These are phyloP conservation scores for Boletus rubescentipes DNA, from an alignment of 768 basidiomycete genomes.

Conservation along the genomic window DNA sequence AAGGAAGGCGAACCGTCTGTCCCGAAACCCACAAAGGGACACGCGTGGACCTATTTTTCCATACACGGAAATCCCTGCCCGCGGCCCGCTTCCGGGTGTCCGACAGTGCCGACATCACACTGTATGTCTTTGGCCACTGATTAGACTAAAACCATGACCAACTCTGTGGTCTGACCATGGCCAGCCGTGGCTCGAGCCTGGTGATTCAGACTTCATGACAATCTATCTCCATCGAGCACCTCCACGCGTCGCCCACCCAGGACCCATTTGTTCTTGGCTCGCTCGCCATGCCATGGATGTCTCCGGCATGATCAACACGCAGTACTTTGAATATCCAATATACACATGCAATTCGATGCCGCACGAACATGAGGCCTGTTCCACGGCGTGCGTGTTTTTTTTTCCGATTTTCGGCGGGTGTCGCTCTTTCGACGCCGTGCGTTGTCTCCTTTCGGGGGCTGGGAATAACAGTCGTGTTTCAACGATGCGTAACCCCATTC, in stretches of 20 bases:
- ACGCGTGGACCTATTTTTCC: background rate
- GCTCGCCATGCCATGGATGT: background rate
- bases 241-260: background rate
- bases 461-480: background rate
- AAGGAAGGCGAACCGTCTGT: background rate
- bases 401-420: background rate
- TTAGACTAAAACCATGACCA: background rate
- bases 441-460: background rate
- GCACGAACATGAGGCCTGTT: background rate
- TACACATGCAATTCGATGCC: background rate
- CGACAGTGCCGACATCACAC: background rate
- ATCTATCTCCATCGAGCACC: conserved; percentile 9
- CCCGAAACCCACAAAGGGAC: background rate
- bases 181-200: background rate
- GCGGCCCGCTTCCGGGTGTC: background rate
- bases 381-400: background rate
- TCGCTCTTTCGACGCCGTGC: background rate
- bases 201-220: background rate
- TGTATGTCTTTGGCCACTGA: background rate
- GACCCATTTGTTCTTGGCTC: background rate
- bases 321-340: conserved; percentile 1
- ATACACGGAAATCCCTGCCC: background rate
- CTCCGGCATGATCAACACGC: conserved; percentile 11
- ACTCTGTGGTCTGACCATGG: background rate
- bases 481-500: background rate